Evolutionary conservation across 2,329 filamentous ascomycete species (phyloP).

Genomic region (Pyrenophora graminea): DNA sequence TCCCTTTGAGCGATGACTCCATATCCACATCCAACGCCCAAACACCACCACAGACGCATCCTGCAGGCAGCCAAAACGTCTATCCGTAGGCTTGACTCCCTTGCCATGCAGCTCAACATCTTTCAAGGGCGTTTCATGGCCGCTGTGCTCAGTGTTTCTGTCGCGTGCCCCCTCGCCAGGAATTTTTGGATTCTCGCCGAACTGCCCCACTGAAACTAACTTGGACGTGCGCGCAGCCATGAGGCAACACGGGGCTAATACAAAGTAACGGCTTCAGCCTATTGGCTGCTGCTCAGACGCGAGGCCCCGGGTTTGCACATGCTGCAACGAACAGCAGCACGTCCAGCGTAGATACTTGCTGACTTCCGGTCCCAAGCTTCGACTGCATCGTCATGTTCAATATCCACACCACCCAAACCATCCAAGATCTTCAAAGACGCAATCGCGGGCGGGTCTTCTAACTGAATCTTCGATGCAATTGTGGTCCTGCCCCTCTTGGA

Average conservation of each 20-base stretch:
- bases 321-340: conserved; percentile 31
- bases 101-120: conserved; percentile 1
- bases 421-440: background rate
- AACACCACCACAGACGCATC: conserved; percentile 15
- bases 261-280: conserved; percentile 16
- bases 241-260: conserved; percentile 38
- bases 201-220: conserved; percentile 41
- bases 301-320: conserved; percentile 26
- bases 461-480: conserved; percentile 6
- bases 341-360: conserved; percentile 27
- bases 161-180: conserved; percentile 31
- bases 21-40: conserved; percentile 11
- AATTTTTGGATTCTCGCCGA: conserved; percentile 22
- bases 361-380: conserved; percentile 4
- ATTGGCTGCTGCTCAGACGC: conserved; percentile 37
- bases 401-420: conserved; percentile 16
- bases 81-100: background rate
- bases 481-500: conserved; percentile 23
- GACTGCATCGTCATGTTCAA: conserved; percentile 26
- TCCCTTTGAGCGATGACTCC: conserved; percentile 30
- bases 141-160: conserved; percentile 6
- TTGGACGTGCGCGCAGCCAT: conserved; percentile 31
- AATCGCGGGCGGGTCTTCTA: conserved; percentile 2
- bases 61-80: conserved; percentile 10
- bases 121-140: conserved; percentile 6